Base-by-base conservation (phyloP, 2,329 filamentous ascomycete genomes). In the Trichoderma brevicompactum region DNA sequence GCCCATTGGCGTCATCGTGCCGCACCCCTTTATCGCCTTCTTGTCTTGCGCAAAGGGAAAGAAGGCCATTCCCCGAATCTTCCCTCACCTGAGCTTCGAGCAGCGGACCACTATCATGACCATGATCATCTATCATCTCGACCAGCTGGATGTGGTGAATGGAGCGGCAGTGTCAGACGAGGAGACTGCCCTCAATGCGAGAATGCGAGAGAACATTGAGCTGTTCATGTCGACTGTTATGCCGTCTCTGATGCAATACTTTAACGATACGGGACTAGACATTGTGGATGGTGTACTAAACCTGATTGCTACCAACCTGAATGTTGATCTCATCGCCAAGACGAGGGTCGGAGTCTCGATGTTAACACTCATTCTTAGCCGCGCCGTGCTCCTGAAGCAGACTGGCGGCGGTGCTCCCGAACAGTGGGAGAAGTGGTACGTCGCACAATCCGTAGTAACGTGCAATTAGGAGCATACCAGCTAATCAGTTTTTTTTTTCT, bases 11-110 rank as follows among this genome's bases (percentile, higher is more conserved):
- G 85, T 82, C 52, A 92, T 89, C 60, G 86, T 90, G 4, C 83
- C 88, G 17, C 95, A 99, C 76, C 95, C 95, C 0, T 99, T 99
- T 79, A 97, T 99, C 71, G 92, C 94, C 53, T 94, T 99, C 76
- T 82, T 99, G 53, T 96, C 94, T 5, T 96, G 95, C 73, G 87
- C 89, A 70, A 99, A 99, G 82, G 95, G 95, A 74, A 98, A 97
- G 81, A 97, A 95, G 81, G 92, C 92, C 1, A 92, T 99, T 67
- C 93, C 93, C 56, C 92, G 95, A 64, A 91, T 98, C 61, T 98
- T 98, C 85, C 90, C 93, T 49, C 92, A 97, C 73, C 91, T 97
- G 60, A 91, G 91, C 69, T 91, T 94, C 68, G 91, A 97, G 74
- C 94, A 98, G 78, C 92, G 94, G 56, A 94, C 95, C 23, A 98